Evolutionary conservation across 768 basidiomycete species (phyloP).

Genomic region (Hydnomerulius pinastri): DNA sequence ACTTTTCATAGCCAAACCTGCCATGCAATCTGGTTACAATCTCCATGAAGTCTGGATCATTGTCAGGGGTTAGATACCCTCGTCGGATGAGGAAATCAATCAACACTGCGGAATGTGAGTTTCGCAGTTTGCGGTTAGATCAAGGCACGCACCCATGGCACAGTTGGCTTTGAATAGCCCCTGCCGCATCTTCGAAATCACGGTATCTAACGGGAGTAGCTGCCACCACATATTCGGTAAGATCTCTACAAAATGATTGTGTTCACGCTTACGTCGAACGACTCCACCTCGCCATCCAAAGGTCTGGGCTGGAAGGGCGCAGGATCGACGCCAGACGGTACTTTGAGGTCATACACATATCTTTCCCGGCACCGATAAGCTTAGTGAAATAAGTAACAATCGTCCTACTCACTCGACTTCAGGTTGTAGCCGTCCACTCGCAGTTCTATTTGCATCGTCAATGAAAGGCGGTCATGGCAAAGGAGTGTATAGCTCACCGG

Average conservation of each 20-base stretch:
- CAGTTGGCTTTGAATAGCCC: conserved; percentile 94
- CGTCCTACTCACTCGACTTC: conserved; percentile 68
- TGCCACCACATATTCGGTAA: conserved; percentile 27
- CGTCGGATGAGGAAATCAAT: conserved; percentile 89
- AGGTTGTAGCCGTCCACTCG: conserved; percentile 70
- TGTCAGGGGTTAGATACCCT: conserved; percentile 84
- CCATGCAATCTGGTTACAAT: conserved; percentile 77
- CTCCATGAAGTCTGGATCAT: conserved; percentile 80
- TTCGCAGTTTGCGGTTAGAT: neutral
- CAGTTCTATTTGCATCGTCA: conserved; percentile 18
- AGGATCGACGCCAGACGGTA: conserved; percentile 55
- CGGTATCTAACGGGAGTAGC: conserved; percentile 65
- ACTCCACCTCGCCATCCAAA: conserved; percentile 91
- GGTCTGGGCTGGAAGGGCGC: conserved; percentile 66
- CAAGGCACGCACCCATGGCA: conserved; percentile 60
- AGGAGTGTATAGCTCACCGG: conserved; percentile 41
- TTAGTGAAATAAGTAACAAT: neutral
- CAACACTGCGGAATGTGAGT: conserved; percentile 54
- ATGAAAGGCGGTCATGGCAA: neutral
- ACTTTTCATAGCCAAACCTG: conserved; percentile 62
- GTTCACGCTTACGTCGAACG: conserved; percentile 67
- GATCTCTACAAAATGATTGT: neutral
- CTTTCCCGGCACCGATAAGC: conserved; percentile 36
- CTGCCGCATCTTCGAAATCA: conserved; percentile 62
- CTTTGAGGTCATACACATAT: conserved; percentile 80